Percentiles rank a stretch among this genome's conserved stretches.
These are phyloP conservation scores for Thozetella sp. DNA, from an alignment of 495 filamentous ascomycete genomes.

Conservation along the genomic window DNA sequence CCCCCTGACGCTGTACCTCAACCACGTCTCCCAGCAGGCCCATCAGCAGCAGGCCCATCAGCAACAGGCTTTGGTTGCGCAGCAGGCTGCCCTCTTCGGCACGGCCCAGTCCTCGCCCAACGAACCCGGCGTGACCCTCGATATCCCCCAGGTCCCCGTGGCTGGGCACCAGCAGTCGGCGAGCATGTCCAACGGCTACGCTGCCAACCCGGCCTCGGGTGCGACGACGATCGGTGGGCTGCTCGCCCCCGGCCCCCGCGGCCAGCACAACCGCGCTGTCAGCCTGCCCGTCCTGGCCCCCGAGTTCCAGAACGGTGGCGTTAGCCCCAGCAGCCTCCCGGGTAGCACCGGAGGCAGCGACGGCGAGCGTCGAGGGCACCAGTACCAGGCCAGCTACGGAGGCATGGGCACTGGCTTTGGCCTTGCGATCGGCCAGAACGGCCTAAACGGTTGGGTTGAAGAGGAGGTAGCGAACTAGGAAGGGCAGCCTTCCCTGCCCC, in stretches of 20 bases:
- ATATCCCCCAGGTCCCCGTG: slow-evolving; percentile 55
- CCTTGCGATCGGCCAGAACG: slow-evolving; percentile 47
- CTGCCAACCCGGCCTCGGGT: slow-evolving; percentile 53
- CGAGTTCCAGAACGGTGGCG: slow-evolving; percentile 50
- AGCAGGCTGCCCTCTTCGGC: slow-evolving; percentile 63
- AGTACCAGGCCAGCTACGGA: slow-evolving; percentile 57
- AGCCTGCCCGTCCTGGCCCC: slow-evolving; percentile 71
- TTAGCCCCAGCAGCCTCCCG: slow-evolving; percentile 43
- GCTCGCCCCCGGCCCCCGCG: slow-evolving; percentile 75
- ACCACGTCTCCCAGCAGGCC: slow-evolving; percentile 79
- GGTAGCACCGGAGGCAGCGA: slow-evolving; percentile 35
- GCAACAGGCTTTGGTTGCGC: slow-evolving; percentile 59
- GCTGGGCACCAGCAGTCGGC: slow-evolving; percentile 61
- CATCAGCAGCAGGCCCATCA: slow-evolving; percentile 75
- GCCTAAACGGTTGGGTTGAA: slow-evolving; percentile 57
- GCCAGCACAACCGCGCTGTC: slow-evolving; percentile 81
- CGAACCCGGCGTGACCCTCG: slow-evolving; percentile 43
- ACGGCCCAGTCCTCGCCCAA: slow-evolving; percentile 58
- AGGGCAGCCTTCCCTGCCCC: background rate
- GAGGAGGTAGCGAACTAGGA: slow-evolving; percentile 55
- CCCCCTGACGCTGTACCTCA: slow-evolving; percentile 92
- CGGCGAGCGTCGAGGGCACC: slow-evolving; percentile 51
- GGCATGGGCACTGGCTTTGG: slow-evolving; percentile 52
- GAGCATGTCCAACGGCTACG: slow-evolving; percentile 62
- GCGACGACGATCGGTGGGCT: slow-evolving; percentile 72